A percentile compares a stretch with the other conserved stretches of the same genome.
Conservation (phyloP, 1,284 basidiomycete species). For the Malassezia vespertilionis region DNA sequence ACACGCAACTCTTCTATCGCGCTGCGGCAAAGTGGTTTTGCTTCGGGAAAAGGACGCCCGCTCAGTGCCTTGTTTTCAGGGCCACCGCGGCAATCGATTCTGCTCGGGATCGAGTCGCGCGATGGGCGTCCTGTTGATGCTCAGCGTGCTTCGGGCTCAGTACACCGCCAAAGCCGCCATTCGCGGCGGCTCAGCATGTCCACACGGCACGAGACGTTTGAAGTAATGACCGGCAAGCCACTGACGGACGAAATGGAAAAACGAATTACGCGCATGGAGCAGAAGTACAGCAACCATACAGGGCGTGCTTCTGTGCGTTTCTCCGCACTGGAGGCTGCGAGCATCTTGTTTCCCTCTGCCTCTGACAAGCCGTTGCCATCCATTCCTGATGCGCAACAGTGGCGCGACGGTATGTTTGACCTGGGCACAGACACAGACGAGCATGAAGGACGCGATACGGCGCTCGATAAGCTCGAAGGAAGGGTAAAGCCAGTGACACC, state of each 20-base stretch:
- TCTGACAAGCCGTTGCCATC: conserved; percentile 9
- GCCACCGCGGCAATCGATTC: neutral
- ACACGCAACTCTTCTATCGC: conserved; percentile 2
- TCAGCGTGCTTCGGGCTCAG: neutral
- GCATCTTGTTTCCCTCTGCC: conserved; percentile 6
- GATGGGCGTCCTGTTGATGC: neutral
- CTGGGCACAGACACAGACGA: conserved; percentile 2
- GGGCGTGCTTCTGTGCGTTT: conserved; percentile 7
- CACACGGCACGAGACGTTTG: conserved; percentile 12
- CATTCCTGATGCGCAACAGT: conserved; percentile 4
- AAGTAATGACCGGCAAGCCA: conserved; percentile 12
- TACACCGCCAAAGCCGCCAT: conserved; percentile 8
- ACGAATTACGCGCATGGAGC: neutral
- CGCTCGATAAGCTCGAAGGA: conserved; percentile 16
- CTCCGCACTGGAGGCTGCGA: conserved; percentile 15
- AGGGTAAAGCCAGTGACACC: too few relatives aligned
- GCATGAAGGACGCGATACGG: conserved; percentile 6
- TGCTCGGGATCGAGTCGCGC: neutral
- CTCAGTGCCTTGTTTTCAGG: conserved; percentile 1
- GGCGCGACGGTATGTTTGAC: conserved; percentile 5
- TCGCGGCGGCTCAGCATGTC: conserved; percentile 15
- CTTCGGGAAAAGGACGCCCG: too few relatives aligned
- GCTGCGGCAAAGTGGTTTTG: too few relatives aligned
- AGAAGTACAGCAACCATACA: neutral
- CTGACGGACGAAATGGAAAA: neutral